Evolutionary conservation across 768 basidiomycete species (phyloP), one percentile per base, ranked within the genome.

Genomic region (Austroboletus eburneus): DNA sequence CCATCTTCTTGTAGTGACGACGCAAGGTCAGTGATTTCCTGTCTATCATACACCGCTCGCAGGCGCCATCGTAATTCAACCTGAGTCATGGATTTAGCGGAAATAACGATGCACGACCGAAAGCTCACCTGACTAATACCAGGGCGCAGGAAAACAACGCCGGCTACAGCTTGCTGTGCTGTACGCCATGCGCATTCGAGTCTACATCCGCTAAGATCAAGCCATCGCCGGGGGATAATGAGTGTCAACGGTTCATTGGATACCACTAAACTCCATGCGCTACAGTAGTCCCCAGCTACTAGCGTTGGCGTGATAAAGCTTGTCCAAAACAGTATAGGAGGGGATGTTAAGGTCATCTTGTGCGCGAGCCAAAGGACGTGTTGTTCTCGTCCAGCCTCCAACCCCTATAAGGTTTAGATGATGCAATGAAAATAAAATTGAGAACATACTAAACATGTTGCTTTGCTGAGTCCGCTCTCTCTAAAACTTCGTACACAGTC

Each of bases 191-290:
- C 73, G 46, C 82, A 80, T 9, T 66, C 61, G 29, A 89, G 67
- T 55, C 71, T 80, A 14, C 56, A 55, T 3, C 89, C 89, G n/a
- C 69, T 68, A 45, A 88, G 76, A 59, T 88, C 85, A 33, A 87
- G 65, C 89, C 88, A 91, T 16, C 88, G 79, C 27, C 87, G 74
- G 34, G 89, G 88, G 43, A 81, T 74, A 14, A 81, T 51, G 52
- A 77, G 67, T 38, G 61, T 67, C 72, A 59, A 8, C 67, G 78
- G 39, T 63, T 60, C 52, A 39, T 73, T 66, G n/a, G 73, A 77
- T 25, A 78, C 66, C 10, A 67, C 58, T 30, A 86, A 79, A 2
- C 77, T 74, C 86, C 84, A 87, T 20, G 70, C 53, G 36, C 61
- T 63, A 39, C 78, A 57, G 53, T 76, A 73, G 17, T 69, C 67